A percentile compares a stretch with the other conserved stretches of the same genome.
phyloP scores from a whole-genome alignment of 2,329 filamentous ascomycete genomes.

The Phialophora tarda region DNA sequence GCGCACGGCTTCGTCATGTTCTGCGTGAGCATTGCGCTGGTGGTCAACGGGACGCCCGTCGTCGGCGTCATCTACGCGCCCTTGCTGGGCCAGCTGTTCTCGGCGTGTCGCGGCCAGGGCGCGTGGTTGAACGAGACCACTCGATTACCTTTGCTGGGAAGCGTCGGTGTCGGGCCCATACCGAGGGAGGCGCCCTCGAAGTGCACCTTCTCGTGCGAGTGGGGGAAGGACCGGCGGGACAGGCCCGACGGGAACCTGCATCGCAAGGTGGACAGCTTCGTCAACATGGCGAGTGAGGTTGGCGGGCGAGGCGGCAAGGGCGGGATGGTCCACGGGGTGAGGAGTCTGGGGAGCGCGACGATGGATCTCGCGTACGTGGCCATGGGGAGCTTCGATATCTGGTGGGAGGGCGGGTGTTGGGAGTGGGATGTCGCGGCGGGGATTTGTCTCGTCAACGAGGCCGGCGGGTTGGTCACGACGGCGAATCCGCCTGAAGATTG shows the following conservation, averaged over 20 bases:
- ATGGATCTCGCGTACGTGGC: conserved; percentile 76
- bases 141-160: conserved; percentile 64
- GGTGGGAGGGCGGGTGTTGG: conserved; percentile 84
- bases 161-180: conserved; percentile 63
- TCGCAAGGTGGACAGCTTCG: conserved; percentile 74
- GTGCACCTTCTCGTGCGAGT: conserved; percentile 77
- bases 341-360: conserved; percentile 74
- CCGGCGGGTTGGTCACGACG: conserved; percentile 74
- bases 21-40: conserved; percentile 76
- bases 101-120: conserved; percentile 68
- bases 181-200: conserved; percentile 68
- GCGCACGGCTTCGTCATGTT: conserved; percentile 82
- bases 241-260: conserved; percentile 69
- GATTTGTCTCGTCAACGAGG: conserved; percentile 73
- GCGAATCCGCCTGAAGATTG: conserved; percentile 70
- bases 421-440: conserved; percentile 82
- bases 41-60: conserved; percentile 63
- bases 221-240: conserved; percentile 78
- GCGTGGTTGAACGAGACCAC: conserved; percentile 72
- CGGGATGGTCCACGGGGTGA: conserved; percentile 78
- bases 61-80: conserved; percentile 77
- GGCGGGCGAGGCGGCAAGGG: conserved; percentile 68
- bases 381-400: conserved; percentile 77
- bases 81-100: conserved; percentile 71
- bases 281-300: conserved; percentile 74